phyloP scores from a whole-genome alignment of 345 rosid genomes.

The Camelina sativa region DNA sequence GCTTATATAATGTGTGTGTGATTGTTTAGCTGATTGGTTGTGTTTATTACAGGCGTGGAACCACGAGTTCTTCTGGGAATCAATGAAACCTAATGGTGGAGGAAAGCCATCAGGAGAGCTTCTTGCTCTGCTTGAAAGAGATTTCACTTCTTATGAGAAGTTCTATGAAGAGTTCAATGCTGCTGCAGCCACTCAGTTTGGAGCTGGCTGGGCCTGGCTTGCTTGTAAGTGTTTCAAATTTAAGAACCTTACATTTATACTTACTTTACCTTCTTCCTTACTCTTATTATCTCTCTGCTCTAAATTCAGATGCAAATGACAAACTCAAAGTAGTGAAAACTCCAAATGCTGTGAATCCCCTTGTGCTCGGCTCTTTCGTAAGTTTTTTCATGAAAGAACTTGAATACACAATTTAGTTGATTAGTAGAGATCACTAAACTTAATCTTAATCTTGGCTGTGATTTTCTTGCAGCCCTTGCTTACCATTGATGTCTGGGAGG shows the following conservation, averaged over 20 bases:
- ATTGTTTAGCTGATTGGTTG: constrained; percentile 7
- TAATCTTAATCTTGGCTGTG: constrained; percentile 15
- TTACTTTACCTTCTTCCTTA: neutral
- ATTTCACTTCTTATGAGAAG: constrained; percentile 79
- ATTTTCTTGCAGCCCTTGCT: constrained; percentile 84
- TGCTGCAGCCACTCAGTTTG: constrained; percentile 87
- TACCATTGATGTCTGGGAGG: constrained; percentile 98
- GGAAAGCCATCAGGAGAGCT: constrained; percentile 92
- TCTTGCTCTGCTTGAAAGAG: constrained; percentile 75
- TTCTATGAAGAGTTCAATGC: constrained; percentile 65
- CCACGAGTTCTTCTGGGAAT: constrained; percentile 95
- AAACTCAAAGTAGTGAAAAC: constrained; percentile 84
- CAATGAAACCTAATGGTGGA: constrained; percentile 91
- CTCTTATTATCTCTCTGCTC: constrained; percentile 29
- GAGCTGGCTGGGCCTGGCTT: constrained; percentile 99
- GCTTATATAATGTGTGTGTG: constrained; percentile 4
- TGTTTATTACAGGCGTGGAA: constrained; percentile 84
- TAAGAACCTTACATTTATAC: neutral
- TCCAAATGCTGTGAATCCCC: constrained; percentile 93
- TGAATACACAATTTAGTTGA: constrained; percentile 15
- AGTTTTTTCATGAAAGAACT: constrained; percentile 37
- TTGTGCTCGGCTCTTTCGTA: constrained; percentile 81
- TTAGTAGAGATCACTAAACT: neutral
- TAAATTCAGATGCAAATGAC: constrained; percentile 58
- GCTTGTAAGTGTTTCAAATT: constrained; percentile 52